A percentile compares a stretch with the other conserved stretches of the same genome.
These are phyloP conservation scores for Clonostachys rosea DNA, from an alignment of 2,329 filamentous ascomycete species.

Conservation along the genomic window DNA sequence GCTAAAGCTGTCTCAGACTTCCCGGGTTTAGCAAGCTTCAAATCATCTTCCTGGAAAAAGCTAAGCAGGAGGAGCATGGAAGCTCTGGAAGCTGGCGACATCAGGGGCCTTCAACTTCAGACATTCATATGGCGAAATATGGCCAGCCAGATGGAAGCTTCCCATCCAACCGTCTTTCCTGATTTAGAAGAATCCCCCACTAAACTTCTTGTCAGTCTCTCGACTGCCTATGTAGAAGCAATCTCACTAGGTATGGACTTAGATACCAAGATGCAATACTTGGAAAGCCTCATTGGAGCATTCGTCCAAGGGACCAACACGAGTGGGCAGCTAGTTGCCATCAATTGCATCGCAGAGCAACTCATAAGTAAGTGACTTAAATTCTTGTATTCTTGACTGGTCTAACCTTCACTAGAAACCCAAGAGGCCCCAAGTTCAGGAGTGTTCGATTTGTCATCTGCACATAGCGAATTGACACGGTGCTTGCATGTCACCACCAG, in stretches of 20 bases:
- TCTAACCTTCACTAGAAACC: slow-evolving; percentile 9
- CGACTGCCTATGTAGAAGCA: slow-evolving; percentile 21
- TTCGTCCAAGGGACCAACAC: slow-evolving; percentile 20
- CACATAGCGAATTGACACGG: slow-evolving; percentile 34
- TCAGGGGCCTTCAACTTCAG: slow-evolving; percentile 39
- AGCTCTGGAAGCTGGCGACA: slow-evolving; percentile 24
- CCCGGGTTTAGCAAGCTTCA: slow-evolving; percentile 12
- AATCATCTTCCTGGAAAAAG: slow-evolving; percentile 17
- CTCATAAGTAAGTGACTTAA: slow-evolving; percentile 25
- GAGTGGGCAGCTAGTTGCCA: slow-evolving; percentile 36
- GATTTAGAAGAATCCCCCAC: slow-evolving; percentile 17
- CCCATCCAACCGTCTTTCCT: slow-evolving; percentile 25
- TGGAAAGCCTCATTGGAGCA: slow-evolving; percentile 26
- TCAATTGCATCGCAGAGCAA: slow-evolving; percentile 33
- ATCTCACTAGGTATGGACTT: slow-evolving; percentile 23
- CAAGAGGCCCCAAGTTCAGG: slow-evolving; percentile 17
- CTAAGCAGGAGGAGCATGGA: slow-evolving; percentile 26
- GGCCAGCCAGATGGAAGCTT: slow-evolving; percentile 17
- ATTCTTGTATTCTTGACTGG: too few relatives aligned
- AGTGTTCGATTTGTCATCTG: slow-evolving; percentile 29
- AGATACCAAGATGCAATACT: slow-evolving; percentile 26
- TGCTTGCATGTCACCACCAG: slow-evolving; percentile 20
- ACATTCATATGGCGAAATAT: slow-evolving; percentile 35
- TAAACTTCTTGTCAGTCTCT: slow-evolving; percentile 19
- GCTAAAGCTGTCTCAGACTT: slow-evolving; percentile 13